phyloP scores from a whole-genome alignment of 2,329 filamentous ascomycete genomes.

The Cercospora nicotianae region DNA sequence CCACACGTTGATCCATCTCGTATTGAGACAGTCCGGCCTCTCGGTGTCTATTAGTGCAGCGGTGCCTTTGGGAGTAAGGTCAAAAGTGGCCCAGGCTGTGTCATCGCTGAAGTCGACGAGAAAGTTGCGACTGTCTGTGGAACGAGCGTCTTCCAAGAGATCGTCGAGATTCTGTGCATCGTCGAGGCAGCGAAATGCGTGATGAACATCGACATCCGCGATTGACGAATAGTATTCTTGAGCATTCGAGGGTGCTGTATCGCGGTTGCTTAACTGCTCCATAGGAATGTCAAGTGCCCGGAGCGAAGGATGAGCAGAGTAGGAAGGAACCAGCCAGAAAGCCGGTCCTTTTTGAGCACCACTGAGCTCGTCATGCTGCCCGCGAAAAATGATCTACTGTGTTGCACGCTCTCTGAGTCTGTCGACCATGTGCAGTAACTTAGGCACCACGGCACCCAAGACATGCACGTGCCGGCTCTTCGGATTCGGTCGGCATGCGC shows the following conservation, averaged over 20 bases:
- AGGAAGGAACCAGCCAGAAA: not conserved
- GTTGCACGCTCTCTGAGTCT: not conserved
- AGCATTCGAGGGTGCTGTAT: conserved; percentile 13
- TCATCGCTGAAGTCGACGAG: conserved; percentile 64
- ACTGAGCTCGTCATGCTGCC: not conserved
- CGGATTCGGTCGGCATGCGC: not conserved
- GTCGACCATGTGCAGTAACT: conserved; percentile 5
- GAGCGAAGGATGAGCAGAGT: not conserved
- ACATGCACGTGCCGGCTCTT: not conserved
- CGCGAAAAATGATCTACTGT: not conserved
- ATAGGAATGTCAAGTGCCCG: not conserved
- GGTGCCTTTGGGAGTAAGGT: conserved; percentile 52
- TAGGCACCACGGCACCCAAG: too few species aligned
- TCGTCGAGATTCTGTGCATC: conserved; percentile 47
- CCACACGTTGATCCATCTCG: conserved; percentile 78
- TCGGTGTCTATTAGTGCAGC: conserved; percentile 42
- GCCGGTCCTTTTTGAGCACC: conserved; percentile 28
- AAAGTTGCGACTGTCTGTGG: conserved; percentile 56
- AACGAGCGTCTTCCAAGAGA: conserved; percentile 46
- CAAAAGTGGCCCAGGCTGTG: conserved; percentile 56
- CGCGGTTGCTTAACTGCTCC: conserved; percentile 12
- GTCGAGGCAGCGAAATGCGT: conserved; percentile 57
- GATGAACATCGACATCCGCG: conserved; percentile 22
- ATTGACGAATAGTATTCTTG: conserved; percentile 26
- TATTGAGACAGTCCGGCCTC: conserved; percentile 52